These are phyloP conservation scores for Ganoderma resinaceum DNA, from an alignment of 1,284 basidiomycete genomes.

Conservation along the genomic window DNA sequence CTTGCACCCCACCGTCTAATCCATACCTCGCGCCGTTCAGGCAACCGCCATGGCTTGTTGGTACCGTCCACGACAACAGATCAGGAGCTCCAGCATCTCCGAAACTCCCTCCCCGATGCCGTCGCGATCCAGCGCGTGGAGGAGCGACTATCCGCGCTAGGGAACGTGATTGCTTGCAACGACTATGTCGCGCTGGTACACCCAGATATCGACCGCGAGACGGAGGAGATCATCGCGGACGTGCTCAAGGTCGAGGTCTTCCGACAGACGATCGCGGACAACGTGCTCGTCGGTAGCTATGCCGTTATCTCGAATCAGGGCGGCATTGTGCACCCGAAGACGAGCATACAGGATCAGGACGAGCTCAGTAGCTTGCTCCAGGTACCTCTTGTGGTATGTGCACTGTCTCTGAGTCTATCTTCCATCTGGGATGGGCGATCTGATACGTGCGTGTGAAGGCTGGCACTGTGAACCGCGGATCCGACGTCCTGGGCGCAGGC, in stretches of 20 bases:
- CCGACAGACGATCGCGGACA: slow-evolving; percentile 95
- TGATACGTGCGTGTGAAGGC: slow-evolving; percentile 61
- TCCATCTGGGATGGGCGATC: slow-evolving; percentile 13
- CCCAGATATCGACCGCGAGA: slow-evolving; percentile 98
- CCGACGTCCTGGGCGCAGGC: slow-evolving; percentile 97
- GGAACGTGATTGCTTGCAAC: slow-evolving; percentile 99
- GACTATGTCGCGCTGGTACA: slow-evolving; percentile 98
- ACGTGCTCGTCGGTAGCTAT: slow-evolving; percentile 97
- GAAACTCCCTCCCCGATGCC: slow-evolving; percentile 93
- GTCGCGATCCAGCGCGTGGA: slow-evolving; percentile 97
- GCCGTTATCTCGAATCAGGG: slow-evolving; percentile 96
- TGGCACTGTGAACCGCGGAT: slow-evolving; percentile 98
- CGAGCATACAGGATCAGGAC: slow-evolving; percentile 96
- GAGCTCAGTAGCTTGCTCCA: slow-evolving; percentile 96
- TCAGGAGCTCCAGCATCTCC: slow-evolving; percentile 97
- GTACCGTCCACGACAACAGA: slow-evolving; percentile 97
- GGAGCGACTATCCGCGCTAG: slow-evolving; percentile 94
- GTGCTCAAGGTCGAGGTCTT: slow-evolving; percentile 99
- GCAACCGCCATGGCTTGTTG: slow-evolving; percentile 95
- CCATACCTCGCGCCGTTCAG: slow-evolving; percentile 45
- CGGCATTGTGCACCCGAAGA: slow-evolving; percentile 97
- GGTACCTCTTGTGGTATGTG: slow-evolving; percentile 89
- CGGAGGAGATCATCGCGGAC: slow-evolving; percentile 99
- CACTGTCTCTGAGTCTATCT: background rate
- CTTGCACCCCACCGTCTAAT: background rate